Evolutionary conservation across 2,329 filamentous ascomycete species (phyloP).

Genomic region (Venturia oleaginea): DNA sequence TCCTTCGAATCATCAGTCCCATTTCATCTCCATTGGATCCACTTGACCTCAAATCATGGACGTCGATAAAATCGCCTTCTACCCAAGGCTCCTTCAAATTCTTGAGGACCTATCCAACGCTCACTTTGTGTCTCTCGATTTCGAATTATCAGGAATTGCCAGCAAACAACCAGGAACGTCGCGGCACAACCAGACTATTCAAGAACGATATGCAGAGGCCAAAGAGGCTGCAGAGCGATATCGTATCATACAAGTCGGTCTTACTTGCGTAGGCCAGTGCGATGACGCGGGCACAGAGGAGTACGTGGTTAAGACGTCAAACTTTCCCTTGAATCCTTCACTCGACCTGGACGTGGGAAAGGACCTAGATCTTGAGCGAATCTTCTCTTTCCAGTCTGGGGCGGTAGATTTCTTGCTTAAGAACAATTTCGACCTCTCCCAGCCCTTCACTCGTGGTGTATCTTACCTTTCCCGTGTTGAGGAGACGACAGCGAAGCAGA

Average conservation of each 20-base stretch:
- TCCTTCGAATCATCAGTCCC: not conserved
- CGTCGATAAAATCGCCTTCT: constrained; percentile 42
- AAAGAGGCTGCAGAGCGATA: constrained; percentile 53
- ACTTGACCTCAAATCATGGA: constrained; percentile 40
- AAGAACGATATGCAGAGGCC: constrained; percentile 52
- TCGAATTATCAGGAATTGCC: constrained; percentile 58
- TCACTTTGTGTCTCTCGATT: constrained; percentile 54
- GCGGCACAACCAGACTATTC: constrained; percentile 40
- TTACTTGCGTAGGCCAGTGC: constrained; percentile 53
- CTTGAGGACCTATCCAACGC: constrained; percentile 49
- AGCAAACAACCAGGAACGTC: constrained; percentile 28
- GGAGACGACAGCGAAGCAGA: constrained; percentile 38
- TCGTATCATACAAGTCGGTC: constrained; percentile 56
- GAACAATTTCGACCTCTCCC: constrained; percentile 49
- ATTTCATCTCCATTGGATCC: not conserved
- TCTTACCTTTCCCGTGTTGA: constrained; percentile 55
- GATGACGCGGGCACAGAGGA: constrained; percentile 39
- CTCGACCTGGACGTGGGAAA: constrained; percentile 37
- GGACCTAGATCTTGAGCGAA: constrained; percentile 49
- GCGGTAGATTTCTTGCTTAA: constrained; percentile 53
- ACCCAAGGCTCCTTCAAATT: constrained; percentile 44
- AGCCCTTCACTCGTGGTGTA: constrained; percentile 48
- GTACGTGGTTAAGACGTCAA: constrained; percentile 55
- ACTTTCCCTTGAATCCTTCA: constrained; percentile 53
- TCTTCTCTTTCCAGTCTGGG: constrained; percentile 49